These are phyloP conservation scores for Euclidium syriacum DNA, from an alignment of 345 rosid species.

Conservation along the genomic window DNA sequence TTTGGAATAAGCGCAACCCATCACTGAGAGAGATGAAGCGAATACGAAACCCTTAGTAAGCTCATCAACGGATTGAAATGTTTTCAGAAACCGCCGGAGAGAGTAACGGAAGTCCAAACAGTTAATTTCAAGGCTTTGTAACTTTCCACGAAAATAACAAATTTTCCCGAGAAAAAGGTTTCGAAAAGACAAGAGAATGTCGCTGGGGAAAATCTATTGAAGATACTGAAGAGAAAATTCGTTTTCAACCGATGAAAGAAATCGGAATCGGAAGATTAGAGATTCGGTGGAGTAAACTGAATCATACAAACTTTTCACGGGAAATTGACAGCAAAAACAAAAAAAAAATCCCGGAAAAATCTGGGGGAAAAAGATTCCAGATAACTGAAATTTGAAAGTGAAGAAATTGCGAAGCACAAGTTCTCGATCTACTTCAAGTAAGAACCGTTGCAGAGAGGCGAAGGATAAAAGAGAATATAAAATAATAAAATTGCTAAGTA, in stretches of 20 bases:
- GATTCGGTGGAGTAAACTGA: constrained; percentile 12
- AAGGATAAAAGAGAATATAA: background rate
- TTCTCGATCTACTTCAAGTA: constrained; percentile 28
- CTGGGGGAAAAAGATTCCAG: background rate
- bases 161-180: constrained; percentile 17
- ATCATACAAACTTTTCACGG: constrained; percentile 1
- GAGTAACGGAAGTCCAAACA: constrained; percentile 19
- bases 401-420: background rate
- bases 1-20: constrained; percentile 96
- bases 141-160: background rate
- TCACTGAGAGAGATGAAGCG: constrained; percentile 27
- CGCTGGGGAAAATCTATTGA: constrained; percentile 11
- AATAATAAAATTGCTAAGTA: background rate
- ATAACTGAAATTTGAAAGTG: background rate
- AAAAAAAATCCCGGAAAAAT: background rate
- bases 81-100: background rate
- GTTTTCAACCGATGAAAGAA: background rate
- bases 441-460: constrained; percentile 20
- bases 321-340: background rate
- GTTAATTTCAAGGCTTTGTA: constrained; percentile 4
- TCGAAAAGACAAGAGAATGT: background rate
- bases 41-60: constrained; percentile 1
- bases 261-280: constrained; percentile 16
- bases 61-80: constrained; percentile 22
- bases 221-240: constrained; percentile 2